Percentiles rank a stretch among this genome's conserved stretches.
Evolutionary conservation across 148 eudicot species (phyloP).

Genomic region (Cornus controversa): DNA sequence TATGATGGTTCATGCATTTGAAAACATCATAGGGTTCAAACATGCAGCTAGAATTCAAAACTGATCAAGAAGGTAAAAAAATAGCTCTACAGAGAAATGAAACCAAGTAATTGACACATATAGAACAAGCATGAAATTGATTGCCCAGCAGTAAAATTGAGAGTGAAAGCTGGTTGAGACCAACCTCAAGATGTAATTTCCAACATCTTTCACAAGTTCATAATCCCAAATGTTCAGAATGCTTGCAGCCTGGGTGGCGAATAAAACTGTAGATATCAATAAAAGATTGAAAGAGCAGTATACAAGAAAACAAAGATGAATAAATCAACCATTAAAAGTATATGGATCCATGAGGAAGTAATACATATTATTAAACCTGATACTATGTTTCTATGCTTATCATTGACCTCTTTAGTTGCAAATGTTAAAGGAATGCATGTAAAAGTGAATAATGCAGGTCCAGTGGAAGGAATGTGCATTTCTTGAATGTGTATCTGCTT

Average conservation of each 20-base stretch:
- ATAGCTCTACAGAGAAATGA: not conserved
- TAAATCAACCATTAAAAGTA: not conserved
- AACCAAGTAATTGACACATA: not conserved
- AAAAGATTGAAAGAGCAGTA: not conserved
- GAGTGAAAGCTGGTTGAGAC: slow-evolving; percentile 15
- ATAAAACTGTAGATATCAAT: slow-evolving; percentile 4
- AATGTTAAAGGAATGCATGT: too few species aligned
- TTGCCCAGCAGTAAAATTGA: not conserved
- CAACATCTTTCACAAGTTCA: slow-evolving; percentile 69
- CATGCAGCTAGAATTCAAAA: not conserved
- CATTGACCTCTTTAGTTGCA: too few species aligned
- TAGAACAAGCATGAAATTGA: not conserved
- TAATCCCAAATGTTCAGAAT: slow-evolving; percentile 73
- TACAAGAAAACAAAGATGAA: not conserved
- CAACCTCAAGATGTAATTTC: slow-evolving; percentile 78
- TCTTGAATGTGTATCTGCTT: too few species aligned
- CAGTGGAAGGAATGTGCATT: too few species aligned
- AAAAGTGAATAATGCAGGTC: too few species aligned
- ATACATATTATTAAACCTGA: not conserved
- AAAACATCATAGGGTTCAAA: too few species aligned
- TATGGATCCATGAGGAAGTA: not conserved
- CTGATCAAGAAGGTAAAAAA: not conserved
- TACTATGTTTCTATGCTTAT: not conserved
- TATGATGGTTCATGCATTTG: not conserved
- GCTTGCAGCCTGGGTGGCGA: slow-evolving; percentile 69